Conservation (phyloP, 1,284 basidiomycete species). For the Fomitiporia mediterranea region DNA sequence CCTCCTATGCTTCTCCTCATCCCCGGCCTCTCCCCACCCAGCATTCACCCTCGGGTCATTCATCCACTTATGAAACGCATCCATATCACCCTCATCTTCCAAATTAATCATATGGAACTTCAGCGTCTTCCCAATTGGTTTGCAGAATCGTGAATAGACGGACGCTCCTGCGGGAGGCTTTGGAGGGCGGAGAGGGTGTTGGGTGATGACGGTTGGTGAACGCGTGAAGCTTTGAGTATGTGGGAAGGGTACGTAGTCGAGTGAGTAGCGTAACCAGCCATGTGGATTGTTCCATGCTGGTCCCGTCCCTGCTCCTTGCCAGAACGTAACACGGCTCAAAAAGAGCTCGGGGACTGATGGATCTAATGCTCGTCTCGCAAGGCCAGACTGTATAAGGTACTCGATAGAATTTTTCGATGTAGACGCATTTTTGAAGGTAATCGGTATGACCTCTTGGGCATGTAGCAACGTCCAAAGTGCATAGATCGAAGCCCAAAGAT, state of each 20-base stretch:
- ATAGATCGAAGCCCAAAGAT: slow-evolving; percentile 31
- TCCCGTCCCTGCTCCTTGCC: slow-evolving; percentile 48
- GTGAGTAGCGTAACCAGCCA: slow-evolving; percentile 37
- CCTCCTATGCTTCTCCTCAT: slow-evolving; percentile 41
- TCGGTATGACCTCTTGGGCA: slow-evolving; percentile 30
- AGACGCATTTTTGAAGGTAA: slow-evolving; percentile 24
- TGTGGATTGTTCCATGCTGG: slow-evolving; percentile 29
- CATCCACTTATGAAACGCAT: slow-evolving; percentile 48
- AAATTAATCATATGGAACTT: slow-evolving; percentile 43
- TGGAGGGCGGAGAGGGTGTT: slow-evolving; percentile 50
- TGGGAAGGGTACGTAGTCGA: slow-evolving; percentile 34
- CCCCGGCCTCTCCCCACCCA: slow-evolving; percentile 48
- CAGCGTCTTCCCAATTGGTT: slow-evolving; percentile 38
- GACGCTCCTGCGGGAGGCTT: slow-evolving; percentile 44
- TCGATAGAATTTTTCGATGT: slow-evolving; percentile 12
- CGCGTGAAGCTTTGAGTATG: slow-evolving; percentile 43
- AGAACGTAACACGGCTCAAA: slow-evolving; percentile 43
- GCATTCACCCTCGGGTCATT: slow-evolving; percentile 46
- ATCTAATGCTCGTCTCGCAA: slow-evolving; percentile 24
- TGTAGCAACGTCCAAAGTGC: slow-evolving; percentile 29
- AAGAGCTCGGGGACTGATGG: slow-evolving; percentile 28
- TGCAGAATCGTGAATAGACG: slow-evolving; percentile 46
- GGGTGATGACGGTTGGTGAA: slow-evolving; percentile 35
- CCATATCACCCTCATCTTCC: slow-evolving; percentile 38
- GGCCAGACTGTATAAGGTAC: slow-evolving; percentile 29